Evolutionary conservation across 2,329 filamentous ascomycete genomes (phyloP), one percentile per base, ranked within the genome.

Genomic region (Curvularia lunata): DNA sequence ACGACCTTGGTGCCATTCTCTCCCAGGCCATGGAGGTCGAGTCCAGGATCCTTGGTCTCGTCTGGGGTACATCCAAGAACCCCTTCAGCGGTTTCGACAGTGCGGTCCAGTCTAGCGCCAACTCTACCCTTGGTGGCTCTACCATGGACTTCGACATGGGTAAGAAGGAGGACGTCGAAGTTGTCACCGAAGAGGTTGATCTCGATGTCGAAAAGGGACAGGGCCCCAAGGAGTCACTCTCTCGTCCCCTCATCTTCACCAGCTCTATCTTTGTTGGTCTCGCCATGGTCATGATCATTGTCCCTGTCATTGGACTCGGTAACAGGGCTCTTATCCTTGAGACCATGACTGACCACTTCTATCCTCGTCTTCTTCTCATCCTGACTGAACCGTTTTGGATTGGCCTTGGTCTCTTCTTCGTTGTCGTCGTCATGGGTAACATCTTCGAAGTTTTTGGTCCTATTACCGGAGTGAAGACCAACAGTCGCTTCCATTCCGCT

Each of bases 401-500:
- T 80, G 85, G 67, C 72, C 84, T 55, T 86, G 87, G 80, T 78
- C 87, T 64, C 1, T 69, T 65, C 58, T 67, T 69, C 45, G 58
- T 60, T 52, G 55, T 63, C 16, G 47, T 54, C 25, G 34, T 61
- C 18, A 47, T 62, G 23, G 56, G 51, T 40, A 60, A 70, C 37
- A 23, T 66, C 49, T 52, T 68, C 75, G 69, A 81, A 73, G 92
- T 93, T 81, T 86, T 92, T 57, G 91, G 91, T 8, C 90, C 91
- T 1, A 85, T 92, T 58, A 84, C 84, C 52, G 90, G 92, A 74
- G 82, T 93, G 71, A 85, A 83, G 46, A 79, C 84, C 65, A 94
- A 94, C 82, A 91, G 89, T 70, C 90, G 90, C 72, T 93, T 89
- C 79, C 93, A 89, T 79, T 93, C 90, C 0, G 91, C 67, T 40